Percentiles rank a stretch among this genome's conserved stretches.
Conservation (phyloP, 352 stramenopile species). For the Thraustochytrium sp. region DNA sequence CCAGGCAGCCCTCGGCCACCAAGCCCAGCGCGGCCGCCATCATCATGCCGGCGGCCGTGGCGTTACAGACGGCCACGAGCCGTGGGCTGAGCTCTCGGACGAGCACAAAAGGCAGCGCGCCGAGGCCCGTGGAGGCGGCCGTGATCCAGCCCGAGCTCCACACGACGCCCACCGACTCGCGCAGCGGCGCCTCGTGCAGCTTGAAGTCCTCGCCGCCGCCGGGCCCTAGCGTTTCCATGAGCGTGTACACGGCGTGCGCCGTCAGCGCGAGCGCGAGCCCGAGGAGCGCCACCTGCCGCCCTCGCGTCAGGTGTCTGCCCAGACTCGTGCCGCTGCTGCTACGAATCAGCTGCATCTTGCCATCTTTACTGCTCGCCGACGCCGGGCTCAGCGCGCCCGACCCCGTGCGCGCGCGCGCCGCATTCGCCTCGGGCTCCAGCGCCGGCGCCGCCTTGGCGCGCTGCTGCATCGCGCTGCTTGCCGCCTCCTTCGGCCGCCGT, state of each 20-base stretch:
- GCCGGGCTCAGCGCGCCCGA: no score
- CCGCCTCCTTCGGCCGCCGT: no score
- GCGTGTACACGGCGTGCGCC: background rate
- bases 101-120: slow-evolving; percentile 88
- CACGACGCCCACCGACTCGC: slow-evolving; percentile 59
- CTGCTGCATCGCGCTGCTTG: no score
- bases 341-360: background rate
- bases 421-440: no score
- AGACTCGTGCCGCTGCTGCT: background rate
- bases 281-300: background rate
- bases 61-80: slow-evolving; percentile 57
- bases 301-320: background rate
- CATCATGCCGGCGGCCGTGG: slow-evolving; percentile 96
- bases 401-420: no score
- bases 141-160: slow-evolving; percentile 97
- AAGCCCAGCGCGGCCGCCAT: slow-evolving; percentile 87
- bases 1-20: slow-evolving; percentile 82
- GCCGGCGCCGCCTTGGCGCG: no score
- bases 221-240: background rate
- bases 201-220: background rate
- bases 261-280: background rate
- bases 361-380: background rate
- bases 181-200: background rate
- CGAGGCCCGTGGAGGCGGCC: slow-evolving; percentile 85
- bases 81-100: slow-evolving; percentile 70